phyloP scores from a whole-genome alignment of 139 green algal genomes.

The Protoeuglena noctilucae region DNA sequence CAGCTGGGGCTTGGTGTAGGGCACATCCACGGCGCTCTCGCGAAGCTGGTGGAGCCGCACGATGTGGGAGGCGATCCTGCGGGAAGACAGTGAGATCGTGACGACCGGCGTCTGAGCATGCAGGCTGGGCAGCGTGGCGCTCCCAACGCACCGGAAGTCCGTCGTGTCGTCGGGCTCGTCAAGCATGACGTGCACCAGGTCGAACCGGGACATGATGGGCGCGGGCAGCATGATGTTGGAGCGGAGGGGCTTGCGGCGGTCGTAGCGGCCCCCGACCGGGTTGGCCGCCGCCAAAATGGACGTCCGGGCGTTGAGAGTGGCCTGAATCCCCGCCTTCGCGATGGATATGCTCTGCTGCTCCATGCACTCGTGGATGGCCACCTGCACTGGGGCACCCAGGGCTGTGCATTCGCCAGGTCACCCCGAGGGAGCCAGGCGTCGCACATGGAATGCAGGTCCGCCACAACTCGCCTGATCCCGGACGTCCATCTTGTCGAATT shows the following conservation, averaged over 20 bases:
- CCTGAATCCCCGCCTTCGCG: conserved; percentile 89
- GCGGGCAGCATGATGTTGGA: conserved; percentile 76
- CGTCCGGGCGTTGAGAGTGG: conserved; percentile 86
- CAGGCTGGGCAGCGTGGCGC: no score
- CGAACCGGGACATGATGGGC: conserved; percentile 84
- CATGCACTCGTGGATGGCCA: conserved; percentile 91
- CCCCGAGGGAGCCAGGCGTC: background rate
- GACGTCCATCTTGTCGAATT: conserved; percentile 93
- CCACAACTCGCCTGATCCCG: conserved; percentile 53
- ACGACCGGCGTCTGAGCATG: no score
- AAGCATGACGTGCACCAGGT: conserved; percentile 89
- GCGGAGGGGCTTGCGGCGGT: conserved; percentile 72
- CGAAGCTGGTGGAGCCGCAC: conserved; percentile 26
- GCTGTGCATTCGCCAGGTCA: background rate
- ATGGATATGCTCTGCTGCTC: conserved; percentile 99
- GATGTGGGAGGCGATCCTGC: conserved; percentile 77
- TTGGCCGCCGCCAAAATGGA: conserved; percentile 93
- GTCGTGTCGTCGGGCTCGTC: conserved; percentile 71
- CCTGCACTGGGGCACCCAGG: no score
- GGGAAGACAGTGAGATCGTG: no score
- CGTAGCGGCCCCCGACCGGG: conserved; percentile 78
- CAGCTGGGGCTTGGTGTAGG: conserved; percentile 71
- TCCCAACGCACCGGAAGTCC: no score
- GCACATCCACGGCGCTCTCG: conserved; percentile 24
- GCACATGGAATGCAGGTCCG: background rate